These are phyloP conservation scores for Oryza officinalis DNA, from an alignment of 176 grass and related monocot species.

Conservation along the genomic window DNA sequence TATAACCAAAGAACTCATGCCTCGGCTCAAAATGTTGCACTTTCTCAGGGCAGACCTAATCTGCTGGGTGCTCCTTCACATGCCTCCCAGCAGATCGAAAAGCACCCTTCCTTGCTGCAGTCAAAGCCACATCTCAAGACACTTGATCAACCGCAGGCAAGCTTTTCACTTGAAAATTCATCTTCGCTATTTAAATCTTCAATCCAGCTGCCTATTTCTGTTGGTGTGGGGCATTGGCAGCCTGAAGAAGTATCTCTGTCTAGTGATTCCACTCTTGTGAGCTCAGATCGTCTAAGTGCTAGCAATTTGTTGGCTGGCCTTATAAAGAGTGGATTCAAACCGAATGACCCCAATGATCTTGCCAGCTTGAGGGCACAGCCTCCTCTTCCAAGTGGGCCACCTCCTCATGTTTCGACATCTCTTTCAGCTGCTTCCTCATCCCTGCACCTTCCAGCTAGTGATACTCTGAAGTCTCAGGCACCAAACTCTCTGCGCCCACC, in stretches of 20 bases:
- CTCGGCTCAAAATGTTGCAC: slow-evolving; percentile 34
- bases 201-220: slow-evolving; percentile 24
- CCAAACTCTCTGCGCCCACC: slow-evolving; percentile 53
- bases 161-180: slow-evolving; percentile 40
- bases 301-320: slow-evolving; percentile 73
- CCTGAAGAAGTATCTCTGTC: slow-evolving; percentile 42
- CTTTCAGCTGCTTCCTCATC: slow-evolving; percentile 34
- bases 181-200: slow-evolving; percentile 26
- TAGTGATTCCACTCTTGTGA: slow-evolving; percentile 35
- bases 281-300: slow-evolving; percentile 33
- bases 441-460: slow-evolving; percentile 36
- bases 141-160: slow-evolving; percentile 36
- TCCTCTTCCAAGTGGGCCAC: slow-evolving; percentile 54
- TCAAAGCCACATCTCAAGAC: slow-evolving; percentile 34
- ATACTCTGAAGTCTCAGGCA: slow-evolving; percentile 20
- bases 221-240: slow-evolving; percentile 8
- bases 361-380: slow-evolving; percentile 34
- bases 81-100: slow-evolving; percentile 43
- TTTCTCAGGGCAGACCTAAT: slow-evolving; percentile 18
- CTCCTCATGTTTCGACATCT: slow-evolving; percentile 32
- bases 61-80: slow-evolving; percentile 19
- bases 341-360: slow-evolving; percentile 34
- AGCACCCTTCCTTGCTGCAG: slow-evolving; percentile 44
- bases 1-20: slow-evolving; percentile 43
- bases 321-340: slow-evolving; percentile 62